Percentiles rank a stretch among this genome's conserved stretches.
phyloP scores from a whole-genome alignment of 805 yeast species.

The Yarrowia sp. region DNA sequence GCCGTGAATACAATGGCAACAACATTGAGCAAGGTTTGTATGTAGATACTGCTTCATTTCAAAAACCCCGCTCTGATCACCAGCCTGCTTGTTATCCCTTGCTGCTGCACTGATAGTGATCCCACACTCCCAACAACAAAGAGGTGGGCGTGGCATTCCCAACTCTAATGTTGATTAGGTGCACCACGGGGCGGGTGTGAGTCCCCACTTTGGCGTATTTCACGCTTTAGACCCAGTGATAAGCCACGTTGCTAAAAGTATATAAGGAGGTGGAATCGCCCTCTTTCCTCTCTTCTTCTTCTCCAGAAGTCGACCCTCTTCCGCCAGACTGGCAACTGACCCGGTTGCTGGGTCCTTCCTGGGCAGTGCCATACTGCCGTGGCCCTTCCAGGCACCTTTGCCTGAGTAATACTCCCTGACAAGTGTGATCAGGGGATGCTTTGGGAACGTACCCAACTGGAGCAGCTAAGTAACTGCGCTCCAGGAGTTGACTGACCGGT shows the following conservation, averaged over 20 bases:
- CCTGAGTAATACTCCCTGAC: constrained; percentile 1
- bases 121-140: constrained; percentile 17
- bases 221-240: neutral
- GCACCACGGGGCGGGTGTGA: neutral
- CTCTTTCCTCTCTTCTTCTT: constrained; percentile 4
- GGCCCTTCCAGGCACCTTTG: constrained; percentile 8
- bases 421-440: constrained; percentile 16
- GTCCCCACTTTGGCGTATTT: neutral
- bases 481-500: constrained; percentile 14
- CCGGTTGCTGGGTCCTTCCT: constrained; percentile 29
- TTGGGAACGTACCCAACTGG: constrained; percentile 27
- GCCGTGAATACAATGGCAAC: neutral
- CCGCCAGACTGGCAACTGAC: constrained; percentile 24
- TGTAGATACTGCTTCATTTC: neutral
- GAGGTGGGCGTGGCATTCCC: constrained; percentile 16
- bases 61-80: neutral
- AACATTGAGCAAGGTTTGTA: neutral
- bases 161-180: constrained; percentile 24
- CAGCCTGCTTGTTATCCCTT: constrained; percentile 11
- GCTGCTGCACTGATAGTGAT: constrained; percentile 22
- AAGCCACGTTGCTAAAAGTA: constrained; percentile 18
- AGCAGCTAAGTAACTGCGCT: constrained; percentile 24
- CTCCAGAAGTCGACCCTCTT: constrained; percentile 22
- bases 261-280: constrained; percentile 7
- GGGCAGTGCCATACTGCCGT: constrained; percentile 19